These are phyloP conservation scores for Lactuca sativa DNA, from an alignment of 129 eudicot genomes.

Conservation along the genomic window DNA sequence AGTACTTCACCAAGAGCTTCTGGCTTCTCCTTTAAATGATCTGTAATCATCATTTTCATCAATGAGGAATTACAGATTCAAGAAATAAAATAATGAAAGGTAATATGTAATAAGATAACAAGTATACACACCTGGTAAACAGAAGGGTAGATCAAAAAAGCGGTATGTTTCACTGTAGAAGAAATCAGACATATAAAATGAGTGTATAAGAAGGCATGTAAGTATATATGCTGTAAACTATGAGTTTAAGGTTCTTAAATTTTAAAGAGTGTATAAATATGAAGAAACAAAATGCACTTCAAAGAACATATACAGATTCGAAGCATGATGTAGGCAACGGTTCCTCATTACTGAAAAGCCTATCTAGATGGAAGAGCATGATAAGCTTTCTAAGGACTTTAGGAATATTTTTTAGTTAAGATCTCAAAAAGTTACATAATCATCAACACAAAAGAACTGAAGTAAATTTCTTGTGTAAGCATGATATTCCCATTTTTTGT, in stretches of 20 bases:
- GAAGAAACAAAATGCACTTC: background rate
- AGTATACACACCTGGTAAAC: slow-evolving; percentile 47
- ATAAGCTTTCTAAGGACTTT: background rate
- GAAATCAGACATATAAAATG: slow-evolving; percentile 7
- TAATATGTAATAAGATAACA: background rate
- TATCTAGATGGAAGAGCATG: background rate
- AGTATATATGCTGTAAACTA: background rate
- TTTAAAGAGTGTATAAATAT: background rate
- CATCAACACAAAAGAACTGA: background rate
- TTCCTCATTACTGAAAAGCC: background rate
- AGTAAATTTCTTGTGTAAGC: background rate
- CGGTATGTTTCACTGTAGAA: slow-evolving; percentile 65
- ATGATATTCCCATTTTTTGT: background rate
- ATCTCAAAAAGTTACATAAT: background rate
- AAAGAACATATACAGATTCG: slow-evolving; percentile 7
- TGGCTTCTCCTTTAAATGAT: slow-evolving; percentile 56
- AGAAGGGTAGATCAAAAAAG: slow-evolving; percentile 55
- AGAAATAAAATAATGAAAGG: slow-evolving; percentile 2
- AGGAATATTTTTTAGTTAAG: background rate
- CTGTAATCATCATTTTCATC: slow-evolving; percentile 31
- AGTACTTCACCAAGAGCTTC: slow-evolving; percentile 88
- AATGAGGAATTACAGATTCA: slow-evolving; percentile 7
- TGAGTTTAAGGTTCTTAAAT: background rate
- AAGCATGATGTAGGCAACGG: background rate
- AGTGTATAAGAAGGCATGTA: slow-evolving; percentile 15